phyloP scores from a whole-genome alignment of 345 rosid species.

The Tarenaya hassleriana region DNA sequence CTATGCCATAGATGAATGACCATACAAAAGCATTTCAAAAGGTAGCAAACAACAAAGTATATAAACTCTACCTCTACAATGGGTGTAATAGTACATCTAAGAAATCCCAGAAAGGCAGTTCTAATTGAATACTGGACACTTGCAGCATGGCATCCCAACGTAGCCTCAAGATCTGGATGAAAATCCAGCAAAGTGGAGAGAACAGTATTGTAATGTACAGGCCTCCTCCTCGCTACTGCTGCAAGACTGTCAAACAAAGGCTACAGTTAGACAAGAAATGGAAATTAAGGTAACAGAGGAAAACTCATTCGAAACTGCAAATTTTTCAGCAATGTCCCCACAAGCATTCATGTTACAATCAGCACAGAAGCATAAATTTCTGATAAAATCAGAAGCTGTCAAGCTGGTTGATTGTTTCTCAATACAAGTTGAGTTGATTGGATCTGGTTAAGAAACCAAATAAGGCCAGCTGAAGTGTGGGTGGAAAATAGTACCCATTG shows the following conservation, averaged over 20 bases:
- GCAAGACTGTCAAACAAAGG: constrained; percentile 74
- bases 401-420: no score
- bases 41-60: constrained; percentile 6
- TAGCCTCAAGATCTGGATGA: constrained; percentile 49
- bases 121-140: constrained; percentile 81
- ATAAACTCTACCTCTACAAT: constrained; percentile 61
- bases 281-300: constrained; percentile 15
- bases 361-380: no score
- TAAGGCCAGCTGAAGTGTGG: no score
- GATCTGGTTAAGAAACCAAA: no score
- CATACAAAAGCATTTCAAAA: constrained; percentile 3
- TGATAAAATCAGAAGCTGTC: no score
- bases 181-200: constrained; percentile 72
- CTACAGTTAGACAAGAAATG: constrained; percentile 29
- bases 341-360: no score
- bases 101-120: constrained; percentile 90
- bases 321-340: constrained; percentile 17
- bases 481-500: no score
- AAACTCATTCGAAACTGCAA: constrained; percentile 16
- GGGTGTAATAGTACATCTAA: constrained; percentile 64
- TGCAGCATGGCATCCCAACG: constrained; percentile 54
- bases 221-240: constrained; percentile 82
- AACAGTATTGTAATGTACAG: constrained; percentile 53
- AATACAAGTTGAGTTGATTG: no score
- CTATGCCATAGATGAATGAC: background rate